Evolutionary conservation across 805 yeast species (phyloP), one percentile per base, ranked within the genome.

Genomic region (Ogataea angusta): DNA sequence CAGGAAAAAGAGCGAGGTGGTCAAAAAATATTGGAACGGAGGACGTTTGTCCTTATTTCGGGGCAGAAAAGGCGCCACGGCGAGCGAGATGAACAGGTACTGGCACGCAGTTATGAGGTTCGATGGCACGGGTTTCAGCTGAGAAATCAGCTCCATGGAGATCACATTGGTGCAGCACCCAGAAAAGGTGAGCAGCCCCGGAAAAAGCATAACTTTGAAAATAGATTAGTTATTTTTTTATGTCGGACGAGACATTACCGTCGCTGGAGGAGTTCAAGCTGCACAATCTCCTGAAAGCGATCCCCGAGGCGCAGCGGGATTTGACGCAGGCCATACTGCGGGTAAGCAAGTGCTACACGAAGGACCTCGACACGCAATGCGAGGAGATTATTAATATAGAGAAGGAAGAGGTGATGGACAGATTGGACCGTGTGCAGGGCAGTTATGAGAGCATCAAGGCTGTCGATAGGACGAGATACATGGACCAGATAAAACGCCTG

Each of bases 131-230:
- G 73, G 55, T 17, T 63, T 53, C 10, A 49, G 42, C 17, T 57
- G 55, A 2, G 82, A 59, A 13, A 83, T 62, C 18, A 67, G 57
- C 56, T 85, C 93, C 36, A 84, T 61, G 1, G 84, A 69, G 43
- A 75, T 65, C 21, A 81, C 89, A 57, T 82, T 85, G 23, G 78
- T 64, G 56, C 93, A 85, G 57, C 93, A 84, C 3, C 90, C 88
- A 0, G 85, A 84, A 53, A 82, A 78, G 10, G 82, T 75, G 23
- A 75, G 43, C 26, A 38, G 27, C 9, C 17, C 18, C 18, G 42
- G 34, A 14, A 33, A 32, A 3, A 45, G 36, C 25, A 56, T 33
- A 19, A 41, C 40, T 4, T 38, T 35, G 12, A 16, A 39, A 28
- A 23, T 19, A 14, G 27, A 25, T 16, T 37, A 10, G 14, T 23